Evolutionary conservation across 768 basidiomycete genomes (phyloP), one percentile per base, ranked within the genome.

Genomic region (Wakefieldia striispora): DNA sequence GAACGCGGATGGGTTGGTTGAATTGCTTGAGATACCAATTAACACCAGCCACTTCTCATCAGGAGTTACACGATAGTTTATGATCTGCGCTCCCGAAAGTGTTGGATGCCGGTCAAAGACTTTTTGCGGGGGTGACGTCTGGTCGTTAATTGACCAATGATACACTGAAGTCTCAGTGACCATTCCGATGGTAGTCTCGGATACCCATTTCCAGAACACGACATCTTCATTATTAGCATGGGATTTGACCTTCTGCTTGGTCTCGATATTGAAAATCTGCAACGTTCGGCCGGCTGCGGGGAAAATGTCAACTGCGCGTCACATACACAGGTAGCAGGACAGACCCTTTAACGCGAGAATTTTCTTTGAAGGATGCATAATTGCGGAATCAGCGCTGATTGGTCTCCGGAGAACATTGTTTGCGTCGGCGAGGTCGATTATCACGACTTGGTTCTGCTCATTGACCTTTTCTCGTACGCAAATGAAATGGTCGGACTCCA

Each of bases 191-290:
- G 88, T 88, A 16, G 84, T 82, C 54, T 92, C 87, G 40, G 86
- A 88, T 34, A 97, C 84, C 97, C 97, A 99, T 68, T 97, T 97
- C 97, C 97, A 99, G 72, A 97, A 99, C 21, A 92, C 85, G 45
- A 97, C 79, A 65, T 99, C 95, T 65, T 97, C 94, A 65, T 83
- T 88, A 75, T 86, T 97, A 52, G 84, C 75, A 66, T 98, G 93
- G 23, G 95, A 91, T 65, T 95, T 95, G 70, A 99, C 91, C 76
- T 98, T 98, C 67, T 89, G 86, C 76, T 98, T 98, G 10, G 89
- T 88, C 58, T 95, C 95, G 58, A 99, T 91, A 70, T 98, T 95
- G 77, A 98, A 99, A 54, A 98, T 84, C 70, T 99, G 97, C 23
- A 99, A 80, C 55, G 95, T 97, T 39, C 94, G 89, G 51, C 79